Evolutionary conservation across 345 rosid species (phyloP), one percentile per base, ranked within the genome.

Genomic region (Luvunga scandens): DNA sequence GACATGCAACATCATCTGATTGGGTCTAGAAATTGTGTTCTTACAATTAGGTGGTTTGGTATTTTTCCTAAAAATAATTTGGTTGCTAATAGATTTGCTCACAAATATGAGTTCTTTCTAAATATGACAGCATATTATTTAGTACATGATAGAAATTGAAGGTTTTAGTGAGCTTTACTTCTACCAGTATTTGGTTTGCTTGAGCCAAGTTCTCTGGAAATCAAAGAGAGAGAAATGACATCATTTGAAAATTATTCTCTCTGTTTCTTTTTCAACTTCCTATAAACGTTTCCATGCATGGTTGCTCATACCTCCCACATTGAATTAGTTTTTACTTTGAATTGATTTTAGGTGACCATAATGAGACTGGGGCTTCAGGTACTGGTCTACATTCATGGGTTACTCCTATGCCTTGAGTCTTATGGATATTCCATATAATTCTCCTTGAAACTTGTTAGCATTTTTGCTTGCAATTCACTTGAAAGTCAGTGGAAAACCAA

Each of bases 151-250:
- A 71, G 16, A 28, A 50, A n/a, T 71, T 71, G 9, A 50, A 69
- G 72, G 27, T 39, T 68, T 25, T 27, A 69, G 14, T 4, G 0
- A 14, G 42, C 22, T 10, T 21, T 34, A 9, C 6, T 30, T 28
- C 2, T 31, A 30, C 19, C 30, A 39, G 24, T 13, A n/a, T 42
- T 38, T 71, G 42, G 69, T 56, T 75, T 74, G 78, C 70, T 79
- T n/a, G 36, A 73, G 50, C 28, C 64, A 30, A 53, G 36, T 39
- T 63, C 28, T 28, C 33, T n/a, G 27, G 38, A 45, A 62, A 24
- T 50, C 25, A n/a, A 64, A 30, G 27, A 28, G 1, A 31, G 65
- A 0, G 30, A 14, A 30, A 45, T 1, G 22, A 30, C 28, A 63
- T 7, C 10, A 61, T 42, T 61, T 25, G 19, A 39, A 61, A 55